phyloP scores from a whole-genome alignment of 148 eudicot genomes.

The Silene conica region DNA sequence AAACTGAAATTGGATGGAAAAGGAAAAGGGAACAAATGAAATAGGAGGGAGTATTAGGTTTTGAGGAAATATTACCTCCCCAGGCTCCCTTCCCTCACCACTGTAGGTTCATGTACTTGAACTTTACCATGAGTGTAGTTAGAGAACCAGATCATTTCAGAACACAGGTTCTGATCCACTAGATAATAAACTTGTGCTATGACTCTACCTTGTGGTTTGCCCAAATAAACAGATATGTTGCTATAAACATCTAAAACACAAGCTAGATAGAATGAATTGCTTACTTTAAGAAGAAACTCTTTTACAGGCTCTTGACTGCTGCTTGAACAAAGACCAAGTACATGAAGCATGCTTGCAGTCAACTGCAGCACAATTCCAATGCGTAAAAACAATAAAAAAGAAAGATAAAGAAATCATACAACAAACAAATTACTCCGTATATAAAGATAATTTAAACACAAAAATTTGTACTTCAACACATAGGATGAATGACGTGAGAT shows the following conservation, averaged over 20 bases:
- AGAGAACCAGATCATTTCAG: too few species aligned
- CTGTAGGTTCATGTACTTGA: too few species aligned
- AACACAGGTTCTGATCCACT: too few species aligned
- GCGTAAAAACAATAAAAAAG: background rate
- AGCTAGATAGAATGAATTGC: constrained; percentile 8
- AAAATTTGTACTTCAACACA: background rate
- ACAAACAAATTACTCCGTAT: background rate
- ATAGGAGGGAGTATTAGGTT: background rate
- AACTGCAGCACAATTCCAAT: constrained; percentile 50
- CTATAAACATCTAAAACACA: background rate
- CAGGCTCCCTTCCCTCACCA: background rate
- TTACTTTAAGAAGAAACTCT: constrained; percentile 76
- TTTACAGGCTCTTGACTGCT: constrained; percentile 38
- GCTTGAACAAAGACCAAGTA: constrained; percentile 70
- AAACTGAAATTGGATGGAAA: too few species aligned
- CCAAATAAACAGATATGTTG: too few species aligned
- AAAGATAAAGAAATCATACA: background rate
- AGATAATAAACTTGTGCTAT: too few species aligned
- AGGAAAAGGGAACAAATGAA: too few species aligned
- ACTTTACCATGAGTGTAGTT: too few species aligned
- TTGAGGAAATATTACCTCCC: background rate
- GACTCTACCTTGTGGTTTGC: too few species aligned
- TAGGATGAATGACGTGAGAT: background rate
- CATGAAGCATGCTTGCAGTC: constrained; percentile 85
- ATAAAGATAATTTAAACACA: background rate